phyloP scores from a whole-genome alignment of 208 protist species.

The Leishmania major region DNA sequence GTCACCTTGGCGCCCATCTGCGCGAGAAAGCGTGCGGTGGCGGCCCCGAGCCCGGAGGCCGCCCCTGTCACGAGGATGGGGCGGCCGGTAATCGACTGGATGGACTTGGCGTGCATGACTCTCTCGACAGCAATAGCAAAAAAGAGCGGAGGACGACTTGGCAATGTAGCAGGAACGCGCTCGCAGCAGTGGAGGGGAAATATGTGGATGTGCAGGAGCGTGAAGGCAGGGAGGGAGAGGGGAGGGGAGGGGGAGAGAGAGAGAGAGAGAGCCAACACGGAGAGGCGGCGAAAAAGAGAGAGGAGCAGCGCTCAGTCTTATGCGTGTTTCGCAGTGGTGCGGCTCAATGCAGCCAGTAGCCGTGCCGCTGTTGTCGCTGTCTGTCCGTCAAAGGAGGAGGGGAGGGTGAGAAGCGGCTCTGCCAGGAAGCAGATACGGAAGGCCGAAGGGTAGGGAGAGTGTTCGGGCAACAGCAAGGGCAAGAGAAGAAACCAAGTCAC shows the following conservation, averaged over 20 bases:
- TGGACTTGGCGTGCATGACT: conserved; percentile 2
- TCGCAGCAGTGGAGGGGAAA: neutral
- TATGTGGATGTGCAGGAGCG: neutral
- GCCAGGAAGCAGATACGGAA: neutral
- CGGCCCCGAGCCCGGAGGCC: conserved; percentile 49
- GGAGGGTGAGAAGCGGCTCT: neutral
- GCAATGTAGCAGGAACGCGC: neutral
- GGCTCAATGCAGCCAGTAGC: neutral
- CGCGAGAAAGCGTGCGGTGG: conserved; percentile 42
- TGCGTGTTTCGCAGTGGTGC: neutral
- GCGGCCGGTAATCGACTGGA: conserved; percentile 37
- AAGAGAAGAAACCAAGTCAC: neutral
- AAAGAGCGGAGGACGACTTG: neutral
- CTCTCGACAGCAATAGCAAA: neutral
- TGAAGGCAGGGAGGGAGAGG: neutral
- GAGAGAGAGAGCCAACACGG: neutral
- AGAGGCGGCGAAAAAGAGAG: neutral
- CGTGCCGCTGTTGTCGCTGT: neutral
- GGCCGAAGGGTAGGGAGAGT: neutral
- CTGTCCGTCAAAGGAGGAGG: too few relatives aligned
- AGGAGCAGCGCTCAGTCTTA: neutral
- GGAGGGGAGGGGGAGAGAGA: neutral
- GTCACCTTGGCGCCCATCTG: conserved; percentile 44
- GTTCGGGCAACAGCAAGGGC: neutral
- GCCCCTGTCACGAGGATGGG: conserved; percentile 54